Conservation (phyloP, 805 yeast genomes). For the Saturnispora galanensis region DNA sequence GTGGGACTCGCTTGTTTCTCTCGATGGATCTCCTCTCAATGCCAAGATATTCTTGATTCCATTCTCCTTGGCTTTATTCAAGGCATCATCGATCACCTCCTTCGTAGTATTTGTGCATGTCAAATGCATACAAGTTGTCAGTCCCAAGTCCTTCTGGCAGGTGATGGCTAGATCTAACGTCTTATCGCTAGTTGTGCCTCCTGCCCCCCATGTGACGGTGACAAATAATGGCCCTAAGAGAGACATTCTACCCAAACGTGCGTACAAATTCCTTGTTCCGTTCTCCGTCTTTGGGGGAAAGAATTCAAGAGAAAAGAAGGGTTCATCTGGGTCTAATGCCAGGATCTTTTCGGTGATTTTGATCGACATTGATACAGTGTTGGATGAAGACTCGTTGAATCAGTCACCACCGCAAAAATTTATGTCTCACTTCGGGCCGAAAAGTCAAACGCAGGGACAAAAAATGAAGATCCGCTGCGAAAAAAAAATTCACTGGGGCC, state of each 20-base stretch:
- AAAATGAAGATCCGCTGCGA: too few relatives aligned
- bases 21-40: slow-evolving; percentile 90
- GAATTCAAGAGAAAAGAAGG: slow-evolving; percentile 81
- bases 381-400: background rate
- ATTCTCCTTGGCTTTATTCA: slow-evolving; percentile 54
- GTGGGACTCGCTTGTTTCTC: slow-evolving; percentile 46
- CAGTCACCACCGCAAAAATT: background rate
- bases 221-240: slow-evolving; percentile 82
- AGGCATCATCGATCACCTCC: slow-evolving; percentile 68
- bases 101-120: slow-evolving; percentile 92
- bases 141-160: slow-evolving; percentile 61
- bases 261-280: slow-evolving; percentile 75
- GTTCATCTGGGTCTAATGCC: slow-evolving; percentile 33
- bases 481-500: too few relatives aligned
- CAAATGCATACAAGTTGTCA: slow-evolving; percentile 90
- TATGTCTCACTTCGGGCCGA: too few relatives aligned
- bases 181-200: slow-evolving; percentile 85
- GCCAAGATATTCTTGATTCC: slow-evolving; percentile 89
- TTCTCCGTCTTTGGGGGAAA: slow-evolving; percentile 93
- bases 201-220: slow-evolving; percentile 98
- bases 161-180: slow-evolving; percentile 75
- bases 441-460: too few relatives aligned
- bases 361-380: slow-evolving; percentile 18
- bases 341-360: slow-evolving; percentile 45
- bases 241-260: slow-evolving; percentile 83